Evolutionary conservation across 75 land plant species (phyloP).

Genomic region (Pseudotsuga menziesii): DNA sequence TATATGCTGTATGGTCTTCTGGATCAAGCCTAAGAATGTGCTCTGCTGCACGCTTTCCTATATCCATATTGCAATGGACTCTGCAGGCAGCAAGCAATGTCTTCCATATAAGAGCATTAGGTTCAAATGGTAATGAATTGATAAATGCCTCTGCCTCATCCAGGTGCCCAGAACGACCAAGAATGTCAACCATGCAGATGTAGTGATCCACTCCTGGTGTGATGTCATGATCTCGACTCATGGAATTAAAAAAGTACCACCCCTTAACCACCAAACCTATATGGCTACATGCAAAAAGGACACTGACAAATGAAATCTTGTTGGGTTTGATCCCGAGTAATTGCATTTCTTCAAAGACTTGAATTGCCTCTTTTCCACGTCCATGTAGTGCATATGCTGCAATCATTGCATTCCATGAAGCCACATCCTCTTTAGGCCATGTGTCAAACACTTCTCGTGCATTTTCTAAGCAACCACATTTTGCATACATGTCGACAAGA

Average conservation of each 20-base stretch:
- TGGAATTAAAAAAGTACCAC: conserved; percentile 1
- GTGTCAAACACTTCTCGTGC: conserved; percentile 10
- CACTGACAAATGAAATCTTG: conserved; percentile 10
- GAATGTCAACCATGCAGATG: conserved; percentile 20
- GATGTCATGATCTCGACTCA: conserved; percentile 12
- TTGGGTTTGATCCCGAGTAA: conserved; percentile 13
- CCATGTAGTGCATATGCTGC: conserved; percentile 20
- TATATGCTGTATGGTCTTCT: conserved; percentile 14
- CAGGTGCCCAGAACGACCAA: conserved; percentile 17
- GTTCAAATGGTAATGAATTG: not conserved
- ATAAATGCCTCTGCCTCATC: conserved; percentile 11
- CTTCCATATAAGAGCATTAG: conserved; percentile 11
- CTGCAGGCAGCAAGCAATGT: conserved; percentile 14
- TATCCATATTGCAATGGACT: not conserved
- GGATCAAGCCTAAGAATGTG: not conserved
- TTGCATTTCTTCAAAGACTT: conserved; percentile 17
- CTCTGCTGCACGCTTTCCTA: conserved; percentile 9
- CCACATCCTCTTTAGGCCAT: conserved; percentile 13
- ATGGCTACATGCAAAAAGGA: conserved; percentile 17
- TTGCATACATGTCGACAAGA: conserved; percentile 10
- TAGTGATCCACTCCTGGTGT: conserved; percentile 14
- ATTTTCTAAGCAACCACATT: not conserved
- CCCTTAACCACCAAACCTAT: conserved; percentile 11
- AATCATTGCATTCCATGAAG: conserved; percentile 17
- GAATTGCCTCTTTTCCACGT: conserved; percentile 12